Base-by-base conservation (phyloP, 306 rosid species). In the Luffa aegyptiaca region DNA sequence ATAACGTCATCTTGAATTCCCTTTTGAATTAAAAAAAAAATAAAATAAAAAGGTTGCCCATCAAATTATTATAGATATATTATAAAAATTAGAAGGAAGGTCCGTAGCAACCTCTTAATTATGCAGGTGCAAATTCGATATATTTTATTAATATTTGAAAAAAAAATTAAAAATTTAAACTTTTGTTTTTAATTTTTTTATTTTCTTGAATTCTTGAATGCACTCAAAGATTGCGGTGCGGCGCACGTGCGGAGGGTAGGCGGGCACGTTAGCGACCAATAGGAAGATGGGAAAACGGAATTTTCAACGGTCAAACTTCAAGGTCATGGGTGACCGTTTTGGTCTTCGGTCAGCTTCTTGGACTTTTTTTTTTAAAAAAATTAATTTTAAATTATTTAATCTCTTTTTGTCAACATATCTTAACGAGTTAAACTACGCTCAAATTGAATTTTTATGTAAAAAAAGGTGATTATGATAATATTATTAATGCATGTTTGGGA, bases 251-350 rank as follows among this genome's bases (percentile, higher is more conserved):
- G 52, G 75, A 20, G 57, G 71, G 20, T 64, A 36, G 71, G 75
- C 51, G 31, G 75, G 75, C 49, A 65, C 21, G 73, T 39, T 16
- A 37, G 1, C 5, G 3, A 8, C 73, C 73, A 42, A 41, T 44
- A 2, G 8, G 10, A 10, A 20, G 13, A 10, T 69, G 75, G 33
- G 37, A 20, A 69, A 42, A 0, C 36, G 17, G 55, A 44, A 9
- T 44, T 69, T 69, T 69, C 75, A 41, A 69, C 75, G 75, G 75
- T 69, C 75, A 69, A 44, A 69, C 48, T 37, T 65, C 73, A 66
- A 39, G 73, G 75, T 69, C 75, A 69, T n/a, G 52, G 75, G 0
- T 44, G 55, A 69, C 75, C 55, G 75, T 44, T 69, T 44, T 20
- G 18, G 75, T 69, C 75, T 20, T 69, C n/a, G 75, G 75, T 69